Percentiles rank a stretch among this genome's conserved stretches.
Evolutionary conservation across 2,329 filamentous ascomycete species (phyloP).

Genomic region (Fusarium decemcellulare): DNA sequence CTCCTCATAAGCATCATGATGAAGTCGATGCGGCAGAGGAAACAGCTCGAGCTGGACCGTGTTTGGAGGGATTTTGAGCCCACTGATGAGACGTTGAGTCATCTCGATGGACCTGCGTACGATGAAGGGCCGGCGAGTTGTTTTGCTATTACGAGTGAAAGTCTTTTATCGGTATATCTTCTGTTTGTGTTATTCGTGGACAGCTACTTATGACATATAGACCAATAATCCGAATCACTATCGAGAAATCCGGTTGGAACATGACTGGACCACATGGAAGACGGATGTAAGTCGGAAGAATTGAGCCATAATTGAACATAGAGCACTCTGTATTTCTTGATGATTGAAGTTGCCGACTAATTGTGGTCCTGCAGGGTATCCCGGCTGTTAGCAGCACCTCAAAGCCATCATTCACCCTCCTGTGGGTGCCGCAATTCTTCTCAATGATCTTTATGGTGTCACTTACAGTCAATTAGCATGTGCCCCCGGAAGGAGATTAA

Average conservation of each 20-base stretch:
- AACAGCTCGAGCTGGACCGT: background rate
- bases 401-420: constrained; percentile 1
- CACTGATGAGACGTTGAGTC: background rate
- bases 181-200: background rate
- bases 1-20: background rate
- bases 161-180: background rate
- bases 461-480: background rate
- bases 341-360: background rate
- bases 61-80: constrained; percentile 6
- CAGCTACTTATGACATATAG: background rate
- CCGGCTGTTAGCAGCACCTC: background rate
- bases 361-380: background rate
- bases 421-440: background rate
- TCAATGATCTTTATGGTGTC: background rate
- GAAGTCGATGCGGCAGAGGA: background rate
- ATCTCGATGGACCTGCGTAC: background rate
- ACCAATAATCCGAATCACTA: background rate
- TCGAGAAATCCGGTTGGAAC: background rate
- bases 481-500: background rate
- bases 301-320: background rate
- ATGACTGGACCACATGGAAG: background rate
- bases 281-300: background rate
- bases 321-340: background rate
- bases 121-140: background rate
- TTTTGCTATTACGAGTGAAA: constrained; percentile 1